phyloP scores from a whole-genome alignment of 768 basidiomycete species.

The Auriscalpium orientale region DNA sequence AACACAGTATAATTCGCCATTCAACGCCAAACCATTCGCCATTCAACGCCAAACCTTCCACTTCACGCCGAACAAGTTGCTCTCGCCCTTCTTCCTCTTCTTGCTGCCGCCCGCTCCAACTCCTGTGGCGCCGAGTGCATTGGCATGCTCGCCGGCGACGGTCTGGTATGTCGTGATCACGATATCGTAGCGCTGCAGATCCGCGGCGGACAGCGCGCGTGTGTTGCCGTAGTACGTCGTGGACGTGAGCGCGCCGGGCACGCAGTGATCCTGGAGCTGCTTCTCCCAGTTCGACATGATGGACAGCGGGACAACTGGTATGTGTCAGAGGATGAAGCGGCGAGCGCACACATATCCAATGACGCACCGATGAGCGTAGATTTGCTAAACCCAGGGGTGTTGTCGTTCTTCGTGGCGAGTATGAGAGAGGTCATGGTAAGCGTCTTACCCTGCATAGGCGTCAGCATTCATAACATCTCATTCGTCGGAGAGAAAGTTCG shows the following conservation, averaged over 20 bases:
- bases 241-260: slow-evolving; percentile 39
- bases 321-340: not conserved
- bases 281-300: slow-evolving; percentile 87
- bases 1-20: too few relatives aligned
- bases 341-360: not conserved
- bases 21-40: too few relatives aligned
- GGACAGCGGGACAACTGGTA: slow-evolving; percentile 70
- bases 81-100: slow-evolving; percentile 57
- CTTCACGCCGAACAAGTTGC: slow-evolving; percentile 54
- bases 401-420: slow-evolving; percentile 65
- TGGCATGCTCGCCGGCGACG: slow-evolving; percentile 47
- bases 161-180: slow-evolving; percentile 83
- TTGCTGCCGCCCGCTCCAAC: slow-evolving; percentile 31
- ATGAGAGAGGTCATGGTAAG: slow-evolving; percentile 81
- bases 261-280: slow-evolving; percentile 70
- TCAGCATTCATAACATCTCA: too few relatives aligned
- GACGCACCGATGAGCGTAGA: slow-evolving; percentile 71
- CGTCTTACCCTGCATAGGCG: slow-evolving; percentile 68
- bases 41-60: slow-evolving; percentile 72
- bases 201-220: slow-evolving; percentile 47
- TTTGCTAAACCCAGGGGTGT: slow-evolving; percentile 47
- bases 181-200: slow-evolving; percentile 63
- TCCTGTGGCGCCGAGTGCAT: slow-evolving; percentile 18
- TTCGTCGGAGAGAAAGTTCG: slow-evolving; percentile 16
- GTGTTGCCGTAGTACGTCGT: slow-evolving; percentile 68